Base-by-base conservation (phyloP, 805 yeast genomes). In the Vanderwaltozyma verrucispora region DNA sequence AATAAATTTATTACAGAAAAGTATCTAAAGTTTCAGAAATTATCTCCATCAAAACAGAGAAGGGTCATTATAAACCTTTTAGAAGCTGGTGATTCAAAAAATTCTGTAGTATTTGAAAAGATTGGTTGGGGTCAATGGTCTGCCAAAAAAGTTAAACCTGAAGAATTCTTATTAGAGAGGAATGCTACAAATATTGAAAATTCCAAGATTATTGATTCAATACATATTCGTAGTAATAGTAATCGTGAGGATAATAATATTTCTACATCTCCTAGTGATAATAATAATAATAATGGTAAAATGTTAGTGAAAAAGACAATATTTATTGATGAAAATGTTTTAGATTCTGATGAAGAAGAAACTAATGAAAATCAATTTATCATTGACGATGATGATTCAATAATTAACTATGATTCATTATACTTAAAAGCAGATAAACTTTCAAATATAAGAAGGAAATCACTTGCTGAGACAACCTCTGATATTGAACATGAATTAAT, bases 81-180 rank as follows among this genome's bases (percentile, higher is more conserved):
- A 60, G 95, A 85, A 49, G 71, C 72, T 46, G 80, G 83, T 10
- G 79, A 75, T 37, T 68, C 71, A 40, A 57, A 56, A 6, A 53
- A 62, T 29, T 54, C 59, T 4, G 77, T 81, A 27, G 72, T 80
- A n/a, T 88, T 88, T 62, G 94, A 86, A 53, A 88, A 88, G 63
- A 84, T 88, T 20, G 96, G 96, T 14, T 88, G 96, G 96, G 96
- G 96, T 41, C 94, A 87, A 57, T 88, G 96, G 96, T 42, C 50
- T 20, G 92, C 87, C 2, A 69, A 77, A 48, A 61, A 65, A 32
- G 33, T 35, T 3, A 30, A 54, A 14, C 40, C 56, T 11, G 59
- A 57, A 36, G 39, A 51, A 25, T 65, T 67, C 36, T 46, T 43
- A n/a, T 47, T 47, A 50, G 49, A 70, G 59, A 54, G 69, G 63